A percentile compares a stretch with the other conserved stretches of the same genome.
Evolutionary conservation across 169 alveolate species (phyloP).

Genomic region (Cryptosporidium bovis): DNA sequence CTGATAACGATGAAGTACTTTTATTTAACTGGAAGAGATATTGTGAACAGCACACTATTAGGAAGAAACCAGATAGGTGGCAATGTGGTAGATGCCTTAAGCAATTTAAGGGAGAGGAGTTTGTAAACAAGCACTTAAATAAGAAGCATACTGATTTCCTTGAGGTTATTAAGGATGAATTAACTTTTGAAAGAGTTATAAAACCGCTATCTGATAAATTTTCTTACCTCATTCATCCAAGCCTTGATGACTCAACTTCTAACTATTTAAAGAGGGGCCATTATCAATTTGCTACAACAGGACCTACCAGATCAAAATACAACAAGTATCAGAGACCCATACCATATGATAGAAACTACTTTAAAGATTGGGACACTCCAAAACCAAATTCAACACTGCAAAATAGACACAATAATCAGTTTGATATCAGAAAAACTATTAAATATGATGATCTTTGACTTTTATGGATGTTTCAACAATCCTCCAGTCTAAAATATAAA

Average conservation of each 20-base stretch:
- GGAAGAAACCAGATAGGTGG: slow-evolving; percentile 68
- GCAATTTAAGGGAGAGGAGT: slow-evolving; percentile 67
- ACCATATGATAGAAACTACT: slow-evolving; percentile 43
- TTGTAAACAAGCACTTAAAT: slow-evolving; percentile 38
- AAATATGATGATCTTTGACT: slow-evolving; percentile 49
- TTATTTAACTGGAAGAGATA: slow-evolving; percentile 31
- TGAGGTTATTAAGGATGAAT: slow-evolving; percentile 42
- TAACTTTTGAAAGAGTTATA: slow-evolving; percentile 52
- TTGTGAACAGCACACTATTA: slow-evolving; percentile 51
- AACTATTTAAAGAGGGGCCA: not conserved
- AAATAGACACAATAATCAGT: not conserved
- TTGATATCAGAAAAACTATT: slow-evolving; percentile 38
- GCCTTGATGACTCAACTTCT: slow-evolving; percentile 16
- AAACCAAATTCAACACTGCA: not conserved
- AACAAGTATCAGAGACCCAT: slow-evolving; percentile 20
- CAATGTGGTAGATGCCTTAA: slow-evolving; percentile 68
- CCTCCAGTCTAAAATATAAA: too few species aligned
- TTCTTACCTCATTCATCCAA: slow-evolving; percentile 32
- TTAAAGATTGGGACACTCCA: slow-evolving; percentile 60
- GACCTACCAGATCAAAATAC: not conserved
- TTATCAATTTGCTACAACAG: not conserved
- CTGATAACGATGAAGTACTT: slow-evolving; percentile 23
- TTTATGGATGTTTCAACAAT: not conserved
- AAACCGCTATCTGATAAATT: slow-evolving; percentile 53
- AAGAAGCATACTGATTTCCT: slow-evolving; percentile 47